Evolutionary conservation across 108 stramenopile genomes (phyloP).

Genomic region (Conticribra weissflogii): DNA sequence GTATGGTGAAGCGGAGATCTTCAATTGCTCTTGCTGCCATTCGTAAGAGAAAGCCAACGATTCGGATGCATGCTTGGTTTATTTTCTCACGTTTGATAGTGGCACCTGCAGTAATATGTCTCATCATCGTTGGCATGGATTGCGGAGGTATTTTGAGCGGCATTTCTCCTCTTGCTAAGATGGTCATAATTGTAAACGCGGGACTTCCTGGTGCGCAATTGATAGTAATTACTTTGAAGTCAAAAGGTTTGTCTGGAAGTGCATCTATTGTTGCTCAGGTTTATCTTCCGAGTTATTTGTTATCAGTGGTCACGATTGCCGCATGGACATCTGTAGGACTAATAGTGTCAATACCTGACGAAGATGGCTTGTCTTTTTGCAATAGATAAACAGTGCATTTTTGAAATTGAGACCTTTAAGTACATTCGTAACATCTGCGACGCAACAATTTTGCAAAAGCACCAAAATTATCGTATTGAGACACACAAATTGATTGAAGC

Average conservation of each 20-base stretch:
- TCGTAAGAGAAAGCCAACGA: conserved; percentile 27
- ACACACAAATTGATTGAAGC: no score
- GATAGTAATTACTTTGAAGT: conserved; percentile 66
- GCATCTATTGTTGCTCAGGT: conserved; percentile 68
- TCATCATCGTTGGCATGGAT: conserved; percentile 59
- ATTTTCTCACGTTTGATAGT: conserved; percentile 59
- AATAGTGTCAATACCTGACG: conserved; percentile 58
- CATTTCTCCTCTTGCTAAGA: conserved; percentile 60
- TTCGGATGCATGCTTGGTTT: conserved; percentile 69
- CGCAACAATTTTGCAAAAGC: no score
- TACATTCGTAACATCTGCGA: no score
- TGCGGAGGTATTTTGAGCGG: conserved; percentile 51
- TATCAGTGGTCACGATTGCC: conserved; percentile 72
- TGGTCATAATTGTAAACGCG: conserved; percentile 71
- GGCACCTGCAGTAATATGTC: conserved; percentile 59
- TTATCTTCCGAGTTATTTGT: conserved; percentile 63
- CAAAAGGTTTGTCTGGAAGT: conserved; percentile 55
- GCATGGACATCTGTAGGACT: conserved; percentile 73
- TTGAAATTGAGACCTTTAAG: no score
- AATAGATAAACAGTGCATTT: no score
- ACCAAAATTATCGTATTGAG: no score
- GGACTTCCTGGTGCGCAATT: conserved; percentile 68
- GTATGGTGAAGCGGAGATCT: conserved; percentile 24
- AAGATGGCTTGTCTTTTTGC: conserved; percentile 33
- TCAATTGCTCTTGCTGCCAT: conserved; percentile 35